Conservation (phyloP, 2,329 filamentous ascomycete species). For the Neopestalotiopsis sp. region DNA sequence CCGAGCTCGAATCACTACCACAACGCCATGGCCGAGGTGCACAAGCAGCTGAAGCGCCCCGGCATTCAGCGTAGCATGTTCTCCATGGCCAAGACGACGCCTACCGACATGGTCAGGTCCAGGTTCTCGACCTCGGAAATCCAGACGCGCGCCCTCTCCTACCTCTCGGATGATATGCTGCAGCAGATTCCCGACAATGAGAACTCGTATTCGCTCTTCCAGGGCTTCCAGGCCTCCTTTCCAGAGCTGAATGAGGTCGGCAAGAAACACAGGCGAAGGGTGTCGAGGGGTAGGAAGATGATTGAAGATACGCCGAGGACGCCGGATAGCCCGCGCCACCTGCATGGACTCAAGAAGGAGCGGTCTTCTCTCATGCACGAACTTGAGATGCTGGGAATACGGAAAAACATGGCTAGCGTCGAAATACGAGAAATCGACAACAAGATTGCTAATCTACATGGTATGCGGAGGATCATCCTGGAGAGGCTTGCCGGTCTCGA, state of each 20-base stretch:
- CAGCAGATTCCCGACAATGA: conserved; percentile 85
- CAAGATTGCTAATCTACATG: conserved; percentile 91
- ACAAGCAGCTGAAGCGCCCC: conserved; percentile 85
- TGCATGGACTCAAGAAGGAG: conserved; percentile 79
- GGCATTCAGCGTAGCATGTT: conserved; percentile 88
- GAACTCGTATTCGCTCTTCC: conserved; percentile 90
- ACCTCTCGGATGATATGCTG: conserved; percentile 88
- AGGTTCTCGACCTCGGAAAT: conserved; percentile 91
- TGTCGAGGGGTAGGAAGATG: conserved; percentile 77
- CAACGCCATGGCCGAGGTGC: conserved; percentile 84
- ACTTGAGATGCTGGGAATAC: conserved; percentile 86
- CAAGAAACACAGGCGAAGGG: conserved; percentile 72
- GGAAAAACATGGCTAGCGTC: conserved; percentile 96
- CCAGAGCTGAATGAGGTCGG: conserved; percentile 73
- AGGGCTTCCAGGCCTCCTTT: conserved; percentile 91
- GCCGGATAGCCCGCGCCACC: conserved; percentile 65
- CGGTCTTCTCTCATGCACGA: conserved; percentile 81
- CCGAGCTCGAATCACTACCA: conserved; percentile 73
- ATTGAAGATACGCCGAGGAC: conserved; percentile 66
- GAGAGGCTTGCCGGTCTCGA: conserved; percentile 86
- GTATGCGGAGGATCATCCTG: conserved; percentile 90
- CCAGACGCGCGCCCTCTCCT: conserved; percentile 87
- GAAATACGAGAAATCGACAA: conserved; percentile 97
- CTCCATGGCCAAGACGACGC: conserved; percentile 86
- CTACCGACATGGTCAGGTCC: conserved; percentile 91